Evolutionary conservation across 2,329 filamentous ascomycete species (phyloP).

Genomic region (Phialemonium atrogriseum): DNA sequence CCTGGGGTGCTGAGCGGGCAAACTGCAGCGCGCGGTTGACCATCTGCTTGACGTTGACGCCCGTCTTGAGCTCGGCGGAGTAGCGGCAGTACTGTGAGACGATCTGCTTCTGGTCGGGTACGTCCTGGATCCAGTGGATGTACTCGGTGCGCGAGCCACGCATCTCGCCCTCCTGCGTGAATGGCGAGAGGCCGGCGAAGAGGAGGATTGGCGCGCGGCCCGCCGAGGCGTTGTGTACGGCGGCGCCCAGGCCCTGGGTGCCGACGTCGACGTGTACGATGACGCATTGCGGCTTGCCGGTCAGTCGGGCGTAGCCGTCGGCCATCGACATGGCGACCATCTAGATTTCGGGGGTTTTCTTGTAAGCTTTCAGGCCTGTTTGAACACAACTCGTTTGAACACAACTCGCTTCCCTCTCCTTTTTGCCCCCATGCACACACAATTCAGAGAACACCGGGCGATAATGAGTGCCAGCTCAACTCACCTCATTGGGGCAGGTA

Average conservation of each 20-base stretch:
- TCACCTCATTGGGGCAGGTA: slow-evolving; percentile 65
- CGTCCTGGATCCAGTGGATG: slow-evolving; percentile 35
- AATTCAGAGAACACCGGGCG: no score
- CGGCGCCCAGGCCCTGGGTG: slow-evolving; percentile 63
- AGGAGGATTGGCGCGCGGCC: slow-evolving; percentile 56
- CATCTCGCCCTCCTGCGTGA: slow-evolving; percentile 33
- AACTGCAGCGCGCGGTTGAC: slow-evolving; percentile 80
- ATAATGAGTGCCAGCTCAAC: not conserved
- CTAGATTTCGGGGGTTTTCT: slow-evolving; percentile 25
- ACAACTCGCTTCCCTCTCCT: no score
- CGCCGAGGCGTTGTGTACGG: slow-evolving; percentile 62
- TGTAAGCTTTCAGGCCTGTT: no score
- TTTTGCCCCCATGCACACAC: no score
- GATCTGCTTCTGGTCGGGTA: slow-evolving; percentile 38
- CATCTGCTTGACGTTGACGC: slow-evolving; percentile 81
- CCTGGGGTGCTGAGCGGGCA: slow-evolving; percentile 66
- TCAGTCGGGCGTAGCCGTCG: slow-evolving; percentile 62
- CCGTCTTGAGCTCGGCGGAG: slow-evolving; percentile 72
- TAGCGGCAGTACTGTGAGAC: slow-evolving; percentile 82
- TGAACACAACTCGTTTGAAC: no score
- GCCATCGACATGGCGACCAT: slow-evolving; percentile 73
- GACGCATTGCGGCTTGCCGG: slow-evolving; percentile 59
- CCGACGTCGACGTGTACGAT: slow-evolving; percentile 69
- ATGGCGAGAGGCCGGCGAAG: slow-evolving; percentile 34
- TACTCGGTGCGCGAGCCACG: slow-evolving; percentile 30